Base-by-base conservation (phyloP, 768 basidiomycete genomes). In the Suillus hirtellus region DNA sequence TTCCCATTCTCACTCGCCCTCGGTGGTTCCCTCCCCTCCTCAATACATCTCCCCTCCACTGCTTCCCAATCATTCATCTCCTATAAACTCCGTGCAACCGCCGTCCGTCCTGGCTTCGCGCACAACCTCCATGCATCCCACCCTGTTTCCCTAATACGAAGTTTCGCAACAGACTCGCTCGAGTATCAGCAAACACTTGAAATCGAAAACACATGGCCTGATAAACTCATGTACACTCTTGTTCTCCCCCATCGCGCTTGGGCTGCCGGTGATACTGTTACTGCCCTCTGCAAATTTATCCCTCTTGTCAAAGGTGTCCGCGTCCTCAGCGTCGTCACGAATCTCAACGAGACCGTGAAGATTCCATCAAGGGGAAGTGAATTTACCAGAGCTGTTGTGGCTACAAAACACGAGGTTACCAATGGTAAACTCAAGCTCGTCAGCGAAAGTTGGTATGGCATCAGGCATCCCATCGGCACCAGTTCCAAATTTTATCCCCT, bases 141-240 rank as follows among this genome's bases (percentile, higher is more conserved):
- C 56, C 84, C 87, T 12, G 84, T 98, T 56, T 77, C 81, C 63
- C 79, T 99, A 65, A 68, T 91, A 55, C 86, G 95, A 53, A 86
- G 89, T 4, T 89, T 95, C 71, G 80, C 86, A 21, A 73, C 86
- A 1, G 94, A 95, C 65, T 90, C 96, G 0, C 84, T 97, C 68
- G 96, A 98, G 75, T 98, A 93, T 79, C 96, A 94, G 70, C 95
- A 98, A 72, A 94, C 94, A 2, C 84, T 97, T 63, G 96, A 99
- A 74, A 89, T 93, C 67, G 93, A 97, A 76, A 97, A 96, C 74
- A 95, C 95, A 17, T 99, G 96, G 96, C 95, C 96, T 0, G 90
- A 90, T 24, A 99, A 98, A 78, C 80, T 97, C 76, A 96, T 96
- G 95, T 98, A 96, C 75, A 89, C 90, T 6, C 86, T 94, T 71